These are phyloP conservation scores for Letharia lupina DNA, from an alignment of 495 filamentous ascomycete species.

Conservation along the genomic window DNA sequence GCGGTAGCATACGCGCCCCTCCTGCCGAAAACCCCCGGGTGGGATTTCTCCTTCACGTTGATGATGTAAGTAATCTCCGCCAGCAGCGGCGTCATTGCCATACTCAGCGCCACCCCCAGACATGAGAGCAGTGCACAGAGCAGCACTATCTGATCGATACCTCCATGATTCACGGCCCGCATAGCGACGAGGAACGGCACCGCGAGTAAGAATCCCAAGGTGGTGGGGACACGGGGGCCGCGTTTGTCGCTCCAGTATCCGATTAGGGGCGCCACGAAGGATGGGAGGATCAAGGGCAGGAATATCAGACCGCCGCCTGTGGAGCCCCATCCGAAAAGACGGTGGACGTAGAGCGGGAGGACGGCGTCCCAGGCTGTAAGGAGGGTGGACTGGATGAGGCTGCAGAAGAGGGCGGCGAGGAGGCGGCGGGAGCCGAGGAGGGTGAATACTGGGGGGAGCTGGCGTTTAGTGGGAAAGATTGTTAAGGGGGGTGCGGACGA, in stretches of 20 bases:
- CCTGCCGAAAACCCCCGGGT: conserved; percentile 42
- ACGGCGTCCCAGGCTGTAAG: conserved; percentile 48
- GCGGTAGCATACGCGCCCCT: conserved; percentile 51
- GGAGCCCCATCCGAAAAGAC: conserved; percentile 50
- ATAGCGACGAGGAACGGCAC: conserved; percentile 56
- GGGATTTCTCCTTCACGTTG: conserved; percentile 43
- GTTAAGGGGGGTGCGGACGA: neutral
- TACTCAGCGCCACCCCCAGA: conserved; percentile 48
- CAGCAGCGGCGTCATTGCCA: conserved; percentile 56
- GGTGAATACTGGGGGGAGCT: conserved; percentile 29
- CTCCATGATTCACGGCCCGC: conserved; percentile 56
- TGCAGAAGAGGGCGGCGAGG: conserved; percentile 47
- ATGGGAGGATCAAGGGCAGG: conserved; percentile 50
- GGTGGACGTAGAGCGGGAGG: conserved; percentile 48
- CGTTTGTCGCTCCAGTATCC: conserved; percentile 52
- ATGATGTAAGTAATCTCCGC: conserved; percentile 61
- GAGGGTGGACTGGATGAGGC: conserved; percentile 49
- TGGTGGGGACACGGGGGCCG: conserved; percentile 52
- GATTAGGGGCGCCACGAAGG: conserved; percentile 49
- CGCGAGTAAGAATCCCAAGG: conserved; percentile 52
- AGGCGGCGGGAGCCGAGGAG: conserved; percentile 53
- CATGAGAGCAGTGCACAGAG: conserved; percentile 61
- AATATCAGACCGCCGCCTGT: conserved; percentile 59
- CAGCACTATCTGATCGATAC: conserved; percentile 53
- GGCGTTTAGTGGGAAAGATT: neutral